These are phyloP conservation scores for Leptographium wingfieldii DNA, from an alignment of 2,329 filamentous ascomycete genomes.

Conservation along the genomic window DNA sequence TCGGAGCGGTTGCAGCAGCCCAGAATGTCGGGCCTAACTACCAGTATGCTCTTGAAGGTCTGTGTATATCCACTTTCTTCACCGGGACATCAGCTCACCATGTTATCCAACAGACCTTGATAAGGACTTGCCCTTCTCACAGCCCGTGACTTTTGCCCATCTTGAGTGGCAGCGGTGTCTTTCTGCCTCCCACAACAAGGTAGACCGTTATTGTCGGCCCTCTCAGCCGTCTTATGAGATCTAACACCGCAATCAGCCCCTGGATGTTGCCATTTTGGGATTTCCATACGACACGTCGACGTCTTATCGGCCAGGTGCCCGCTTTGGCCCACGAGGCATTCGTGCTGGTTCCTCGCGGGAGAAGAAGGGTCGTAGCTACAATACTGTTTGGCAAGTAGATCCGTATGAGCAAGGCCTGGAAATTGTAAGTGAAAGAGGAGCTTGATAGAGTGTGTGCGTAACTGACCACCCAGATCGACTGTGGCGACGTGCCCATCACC, in stretches of 20 bases:
- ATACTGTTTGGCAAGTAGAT: conserved; percentile 8
- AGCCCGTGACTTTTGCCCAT: conserved; percentile 10
- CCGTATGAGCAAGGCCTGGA: conserved; percentile 8
- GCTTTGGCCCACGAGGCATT: conserved; percentile 11
- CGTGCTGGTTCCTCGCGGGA: conserved; percentile 10
- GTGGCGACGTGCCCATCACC: conserved; percentile 13
- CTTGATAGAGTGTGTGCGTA: background rate
- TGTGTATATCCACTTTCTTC: background rate
- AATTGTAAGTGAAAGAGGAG: background rate
- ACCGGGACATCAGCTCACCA: background rate
- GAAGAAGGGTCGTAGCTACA: conserved; percentile 11
- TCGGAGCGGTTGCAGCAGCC: background rate
- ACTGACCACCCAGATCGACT: conserved; percentile 8
- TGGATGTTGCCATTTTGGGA: conserved; percentile 11
- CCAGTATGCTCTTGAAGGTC: conserved; percentile 2
- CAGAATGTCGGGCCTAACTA: conserved; percentile 3
- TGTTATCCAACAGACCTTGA: conserved; percentile 4
- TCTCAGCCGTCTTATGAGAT: too few species aligned
- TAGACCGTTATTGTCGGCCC: background rate
- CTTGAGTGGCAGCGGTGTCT: conserved; percentile 10
- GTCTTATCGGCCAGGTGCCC: conserved; percentile 11
- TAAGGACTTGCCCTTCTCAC: conserved; percentile 8
- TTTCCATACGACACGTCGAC: conserved; percentile 13
- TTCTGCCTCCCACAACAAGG: conserved; percentile 1
- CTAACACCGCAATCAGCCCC: background rate